A percentile compares a stretch with the other conserved stretches of the same genome.
phyloP scores from a whole-genome alignment of 2,329 filamentous ascomycete genomes.

The Neofusicoccum laricinum region DNA sequence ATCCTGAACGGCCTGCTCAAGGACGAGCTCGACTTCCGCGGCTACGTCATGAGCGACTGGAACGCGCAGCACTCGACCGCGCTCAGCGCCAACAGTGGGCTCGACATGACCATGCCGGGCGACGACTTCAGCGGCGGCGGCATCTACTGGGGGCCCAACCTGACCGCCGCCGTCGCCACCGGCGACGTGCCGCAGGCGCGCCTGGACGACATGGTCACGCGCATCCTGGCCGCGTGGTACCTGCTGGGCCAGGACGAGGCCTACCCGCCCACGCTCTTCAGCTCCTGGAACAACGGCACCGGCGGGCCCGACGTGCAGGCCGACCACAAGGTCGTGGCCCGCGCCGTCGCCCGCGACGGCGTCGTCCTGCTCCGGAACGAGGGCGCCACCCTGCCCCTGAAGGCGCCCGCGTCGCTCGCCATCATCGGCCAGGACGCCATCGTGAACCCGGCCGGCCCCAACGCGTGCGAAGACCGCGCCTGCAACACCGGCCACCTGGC shows the following conservation, averaged over 20 bases:
- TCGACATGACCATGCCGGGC: slow-evolving; percentile 61
- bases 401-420: slow-evolving; percentile 55
- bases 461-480: slow-evolving; percentile 70
- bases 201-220: slow-evolving; percentile 42
- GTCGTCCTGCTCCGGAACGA: slow-evolving; percentile 61
- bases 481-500: slow-evolving; percentile 62
- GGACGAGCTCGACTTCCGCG: slow-evolving; percentile 50
- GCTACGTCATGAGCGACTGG: slow-evolving; percentile 47
- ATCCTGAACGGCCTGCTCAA: slow-evolving; percentile 52
- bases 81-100: slow-evolving; percentile 43
- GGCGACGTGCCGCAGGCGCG: slow-evolving; percentile 39
- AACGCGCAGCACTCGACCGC: slow-evolving; percentile 47
- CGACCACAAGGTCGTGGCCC: slow-evolving; percentile 38
- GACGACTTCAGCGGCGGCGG: slow-evolving; percentile 32
- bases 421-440: slow-evolving; percentile 77
- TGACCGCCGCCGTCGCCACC: slow-evolving; percentile 53
- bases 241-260: slow-evolving; percentile 46
- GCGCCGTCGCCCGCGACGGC: slow-evolving; percentile 46
- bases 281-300: slow-evolving; percentile 31
- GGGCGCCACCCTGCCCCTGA: slow-evolving; percentile 69
- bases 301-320: slow-evolving; percentile 37
- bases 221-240: slow-evolving; percentile 51
- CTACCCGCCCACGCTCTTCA: slow-evolving; percentile 45
- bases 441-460: slow-evolving; percentile 70
- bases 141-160: slow-evolving; percentile 55